Conservation (phyloP, 108 stramenopile species). For the Nitzschia sp. region DNA sequence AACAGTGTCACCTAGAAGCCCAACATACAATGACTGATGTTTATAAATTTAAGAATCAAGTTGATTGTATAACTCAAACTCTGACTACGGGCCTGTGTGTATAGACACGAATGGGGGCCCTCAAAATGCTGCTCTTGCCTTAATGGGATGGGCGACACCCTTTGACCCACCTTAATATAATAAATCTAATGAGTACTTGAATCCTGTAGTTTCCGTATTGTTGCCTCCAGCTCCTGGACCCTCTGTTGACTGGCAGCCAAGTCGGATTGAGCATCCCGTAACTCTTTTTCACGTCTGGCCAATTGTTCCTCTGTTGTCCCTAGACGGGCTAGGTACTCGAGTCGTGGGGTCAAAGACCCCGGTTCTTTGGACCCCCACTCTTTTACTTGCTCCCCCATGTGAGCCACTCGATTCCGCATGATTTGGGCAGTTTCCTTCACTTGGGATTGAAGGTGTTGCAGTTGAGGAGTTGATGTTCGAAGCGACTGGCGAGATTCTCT, state of each 20-base stretch:
- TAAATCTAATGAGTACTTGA: no score
- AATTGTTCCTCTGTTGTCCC: background rate
- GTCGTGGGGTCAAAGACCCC: background rate
- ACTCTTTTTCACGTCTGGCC: background rate
- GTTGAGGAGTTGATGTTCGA: background rate
- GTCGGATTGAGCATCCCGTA: background rate
- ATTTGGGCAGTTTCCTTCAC: background rate
- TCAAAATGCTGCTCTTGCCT: no score
- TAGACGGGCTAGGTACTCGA: background rate
- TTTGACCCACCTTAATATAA: no score
- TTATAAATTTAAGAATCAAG: no score
- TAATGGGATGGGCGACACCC: no score
- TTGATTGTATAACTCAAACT: no score
- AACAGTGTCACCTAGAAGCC: no score
- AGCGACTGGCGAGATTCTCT: background rate
- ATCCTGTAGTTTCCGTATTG: background rate
- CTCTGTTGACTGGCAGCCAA: conserved; percentile 7
- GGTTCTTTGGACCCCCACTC: background rate
- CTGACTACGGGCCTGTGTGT: no score
- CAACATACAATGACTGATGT: no score
- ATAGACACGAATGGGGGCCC: no score
- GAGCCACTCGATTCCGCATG: background rate
- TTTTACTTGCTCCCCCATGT: background rate
- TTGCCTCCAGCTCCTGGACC: conserved; percentile 5
- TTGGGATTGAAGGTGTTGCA: conserved; percentile 6